Evolutionary conservation across 441 rosid genomes (phyloP).

Genomic region (Corymbia calophylla): DNA sequence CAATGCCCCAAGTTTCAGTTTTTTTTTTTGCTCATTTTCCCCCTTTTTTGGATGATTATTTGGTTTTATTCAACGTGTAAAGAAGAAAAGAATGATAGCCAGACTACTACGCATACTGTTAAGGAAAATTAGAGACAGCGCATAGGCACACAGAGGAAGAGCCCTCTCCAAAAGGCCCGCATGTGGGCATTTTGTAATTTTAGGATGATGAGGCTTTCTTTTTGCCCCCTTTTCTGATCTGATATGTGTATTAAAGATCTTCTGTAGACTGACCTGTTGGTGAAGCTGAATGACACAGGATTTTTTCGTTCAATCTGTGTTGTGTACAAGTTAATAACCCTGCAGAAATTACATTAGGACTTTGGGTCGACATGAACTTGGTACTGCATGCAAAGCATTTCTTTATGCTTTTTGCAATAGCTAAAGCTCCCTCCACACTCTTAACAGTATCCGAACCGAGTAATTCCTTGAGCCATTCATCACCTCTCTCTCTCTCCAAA

Average conservation of each 20-base stretch:
- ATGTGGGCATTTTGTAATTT: not conserved
- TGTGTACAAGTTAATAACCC: not conserved
- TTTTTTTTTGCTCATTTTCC: not conserved
- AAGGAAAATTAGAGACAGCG: not conserved
- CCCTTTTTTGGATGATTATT: not conserved
- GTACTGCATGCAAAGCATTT: not conserved
- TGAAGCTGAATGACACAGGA: not conserved
- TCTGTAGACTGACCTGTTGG: not conserved
- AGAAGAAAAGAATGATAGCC: not conserved
- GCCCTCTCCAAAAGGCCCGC: not conserved
- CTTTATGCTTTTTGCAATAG: not conserved
- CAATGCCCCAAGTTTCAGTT: not conserved
- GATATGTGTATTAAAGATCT: not conserved
- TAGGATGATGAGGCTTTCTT: conserved; percentile 1
- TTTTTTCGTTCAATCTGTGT: not conserved
- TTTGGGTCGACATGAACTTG: not conserved
- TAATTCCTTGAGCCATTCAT: not conserved
- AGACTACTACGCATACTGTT: not conserved
- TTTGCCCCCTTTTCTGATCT: not conserved
- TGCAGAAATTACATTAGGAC: not conserved
- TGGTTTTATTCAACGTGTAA: not conserved
- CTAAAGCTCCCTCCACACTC: not conserved
- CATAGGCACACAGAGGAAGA: not conserved
- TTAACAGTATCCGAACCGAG: not conserved
- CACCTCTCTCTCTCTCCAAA: not conserved